phyloP scores from a whole-genome alignment of 23 red algal genomes.

The Chondrus crispus region DNA sequence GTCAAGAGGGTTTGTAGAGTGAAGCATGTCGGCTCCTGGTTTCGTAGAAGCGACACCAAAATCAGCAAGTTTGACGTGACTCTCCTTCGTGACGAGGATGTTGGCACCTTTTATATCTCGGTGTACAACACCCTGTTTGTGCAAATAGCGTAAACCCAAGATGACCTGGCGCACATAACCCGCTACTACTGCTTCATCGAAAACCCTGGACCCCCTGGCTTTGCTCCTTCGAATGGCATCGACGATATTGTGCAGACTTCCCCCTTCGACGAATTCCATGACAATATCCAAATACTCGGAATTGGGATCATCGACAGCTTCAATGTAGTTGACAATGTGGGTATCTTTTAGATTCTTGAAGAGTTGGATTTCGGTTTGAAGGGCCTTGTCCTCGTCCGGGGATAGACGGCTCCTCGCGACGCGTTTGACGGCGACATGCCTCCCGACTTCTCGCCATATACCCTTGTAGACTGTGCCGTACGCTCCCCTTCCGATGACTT shows the following conservation, averaged over 20 bases:
- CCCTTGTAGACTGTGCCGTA: conserved; percentile 91
- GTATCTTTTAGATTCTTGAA: conserved; percentile 86
- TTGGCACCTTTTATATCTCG: conserved; percentile 99
- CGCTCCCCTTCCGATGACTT: conserved; percentile 82
- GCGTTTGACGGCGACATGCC: conserved; percentile 89
- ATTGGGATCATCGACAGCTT: conserved; percentile 59
- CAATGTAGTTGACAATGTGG: conserved; percentile 91
- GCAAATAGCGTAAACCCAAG: conserved; percentile 82
- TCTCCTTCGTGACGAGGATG: conserved; percentile 91
- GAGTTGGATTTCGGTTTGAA: conserved; percentile 79
- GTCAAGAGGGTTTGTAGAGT: conserved; percentile 54
- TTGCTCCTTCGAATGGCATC: conserved; percentile 40
- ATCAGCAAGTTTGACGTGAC: conserved; percentile 93
- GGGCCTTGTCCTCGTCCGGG: conserved; percentile 73
- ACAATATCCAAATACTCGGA: conserved; percentile 77
- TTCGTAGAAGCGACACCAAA: conserved; percentile 98
- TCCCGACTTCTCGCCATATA: conserved; percentile 78
- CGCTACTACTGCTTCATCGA: conserved; percentile 80
- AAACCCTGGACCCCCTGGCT: conserved; percentile 29
- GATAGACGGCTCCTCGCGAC: conserved; percentile 59
- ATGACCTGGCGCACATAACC: conserved; percentile 79
- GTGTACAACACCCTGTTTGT: conserved; percentile 97
- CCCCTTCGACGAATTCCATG: conserved; percentile 97
- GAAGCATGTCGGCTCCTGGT: conserved; percentile 40
- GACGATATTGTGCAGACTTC: conserved; percentile 67